These are phyloP conservation scores for Yarrowia galli DNA, from an alignment of 1,139 yeast species.

Conservation along the genomic window DNA sequence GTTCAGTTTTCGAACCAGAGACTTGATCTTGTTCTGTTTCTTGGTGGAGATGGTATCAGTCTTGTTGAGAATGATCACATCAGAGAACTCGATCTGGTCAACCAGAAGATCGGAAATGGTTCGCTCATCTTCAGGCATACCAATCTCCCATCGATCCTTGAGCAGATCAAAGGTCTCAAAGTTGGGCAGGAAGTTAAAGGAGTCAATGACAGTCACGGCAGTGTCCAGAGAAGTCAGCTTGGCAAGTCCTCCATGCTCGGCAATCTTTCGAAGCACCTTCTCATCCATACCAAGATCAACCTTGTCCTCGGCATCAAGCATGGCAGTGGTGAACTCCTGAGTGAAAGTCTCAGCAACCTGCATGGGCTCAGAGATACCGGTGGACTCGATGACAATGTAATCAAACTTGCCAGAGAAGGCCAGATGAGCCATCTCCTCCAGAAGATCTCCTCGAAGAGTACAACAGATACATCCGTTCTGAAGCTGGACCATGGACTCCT, in stretches of 20 bases:
- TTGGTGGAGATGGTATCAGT: constrained; percentile 48
- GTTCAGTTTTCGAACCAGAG: constrained; percentile 52
- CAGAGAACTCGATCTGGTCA: constrained; percentile 58
- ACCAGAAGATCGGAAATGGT: constrained; percentile 57
- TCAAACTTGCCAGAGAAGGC: constrained; percentile 53
- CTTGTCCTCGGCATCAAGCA: constrained; percentile 41
- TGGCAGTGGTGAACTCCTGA: constrained; percentile 48
- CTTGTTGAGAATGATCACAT: constrained; percentile 56
- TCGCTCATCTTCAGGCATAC: constrained; percentile 54
- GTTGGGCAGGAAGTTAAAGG: constrained; percentile 53
- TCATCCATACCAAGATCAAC: constrained; percentile 47
- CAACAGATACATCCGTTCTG: constrained; percentile 61
- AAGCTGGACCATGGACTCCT: constrained; percentile 56
- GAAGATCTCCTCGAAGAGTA: constrained; percentile 57
- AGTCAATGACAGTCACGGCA: constrained; percentile 58
- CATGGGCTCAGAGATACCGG: constrained; percentile 60
- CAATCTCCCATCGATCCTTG: constrained; percentile 53
- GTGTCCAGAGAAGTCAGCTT: constrained; percentile 55
- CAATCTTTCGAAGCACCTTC: constrained; percentile 49
- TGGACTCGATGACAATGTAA: constrained; percentile 57
- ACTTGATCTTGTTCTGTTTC: constrained; percentile 48
- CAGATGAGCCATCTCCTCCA: constrained; percentile 55
- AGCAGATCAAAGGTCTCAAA: constrained; percentile 57
- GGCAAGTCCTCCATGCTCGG: constrained; percentile 54
- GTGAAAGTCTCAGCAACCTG: constrained; percentile 60